Conservation (phyloP, 2,329 filamentous ascomycete genomes). For the Ceratocystis smalleyi region DNA sequence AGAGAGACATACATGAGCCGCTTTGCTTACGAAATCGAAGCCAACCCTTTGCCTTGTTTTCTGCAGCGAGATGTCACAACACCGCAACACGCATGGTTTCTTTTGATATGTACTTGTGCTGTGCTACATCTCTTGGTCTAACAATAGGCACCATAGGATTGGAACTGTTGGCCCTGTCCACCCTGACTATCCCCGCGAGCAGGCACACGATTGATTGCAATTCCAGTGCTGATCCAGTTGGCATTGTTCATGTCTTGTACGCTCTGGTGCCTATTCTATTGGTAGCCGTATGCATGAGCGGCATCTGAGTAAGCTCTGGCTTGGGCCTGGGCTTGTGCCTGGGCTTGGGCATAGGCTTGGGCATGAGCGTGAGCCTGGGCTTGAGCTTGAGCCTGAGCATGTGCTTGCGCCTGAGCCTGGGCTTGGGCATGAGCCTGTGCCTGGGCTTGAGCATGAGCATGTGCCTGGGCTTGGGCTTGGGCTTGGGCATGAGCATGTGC, state of each 20-base stretch:
- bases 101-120: not conserved
- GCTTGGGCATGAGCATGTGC: not conserved
- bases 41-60: not conserved
- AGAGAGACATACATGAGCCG: not conserved
- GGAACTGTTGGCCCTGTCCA: not conserved
- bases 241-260: not conserved
- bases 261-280: constrained; percentile 7
- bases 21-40: not conserved
- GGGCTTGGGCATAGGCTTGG: constrained; percentile 4
- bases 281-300: constrained; percentile 9
- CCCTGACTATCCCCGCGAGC: not conserved
- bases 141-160: not conserved
- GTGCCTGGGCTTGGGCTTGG: not conserved
- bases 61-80: not conserved
- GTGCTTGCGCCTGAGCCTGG: not conserved
- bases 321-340: constrained; percentile 12
- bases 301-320: constrained; percentile 10
- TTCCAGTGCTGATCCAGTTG: not conserved
- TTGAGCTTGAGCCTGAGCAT: constrained; percentile 13
- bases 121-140: not conserved
- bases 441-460: constrained; percentile 8
- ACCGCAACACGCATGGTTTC: not conserved
- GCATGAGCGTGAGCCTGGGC: constrained; percentile 14
- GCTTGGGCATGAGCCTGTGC: not conserved
- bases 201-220: not conserved